phyloP scores from a whole-genome alignment of 2,329 filamentous ascomycete genomes.

The Didymella arachidicola region DNA sequence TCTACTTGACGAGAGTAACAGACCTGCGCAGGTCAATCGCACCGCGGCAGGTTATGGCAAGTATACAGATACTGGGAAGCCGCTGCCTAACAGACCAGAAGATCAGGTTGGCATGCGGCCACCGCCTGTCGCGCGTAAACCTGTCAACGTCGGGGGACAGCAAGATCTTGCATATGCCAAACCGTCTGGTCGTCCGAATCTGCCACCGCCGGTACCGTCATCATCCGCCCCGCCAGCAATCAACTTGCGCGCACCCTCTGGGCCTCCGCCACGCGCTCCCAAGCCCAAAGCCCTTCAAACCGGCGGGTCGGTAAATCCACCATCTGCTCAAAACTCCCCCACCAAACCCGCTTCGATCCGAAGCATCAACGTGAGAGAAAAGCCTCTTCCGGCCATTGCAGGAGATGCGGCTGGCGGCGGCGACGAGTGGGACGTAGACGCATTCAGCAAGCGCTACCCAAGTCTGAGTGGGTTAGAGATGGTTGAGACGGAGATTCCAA shows the following conservation, averaged over 20 bases:
- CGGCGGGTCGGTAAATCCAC: conserved; percentile 43
- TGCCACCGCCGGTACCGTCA: conserved; percentile 35
- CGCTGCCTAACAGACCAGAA: conserved; percentile 41
- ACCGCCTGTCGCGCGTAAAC: conserved; percentile 56
- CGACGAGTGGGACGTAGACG: conserved; percentile 66
- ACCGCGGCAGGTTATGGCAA: conserved; percentile 91
- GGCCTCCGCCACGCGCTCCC: conserved; percentile 60
- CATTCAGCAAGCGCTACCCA: conserved; percentile 87
- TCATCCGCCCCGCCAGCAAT: conserved; percentile 46
- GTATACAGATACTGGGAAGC: conserved; percentile 67
- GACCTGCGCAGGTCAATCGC: conserved; percentile 63
- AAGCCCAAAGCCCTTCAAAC: conserved; percentile 68
- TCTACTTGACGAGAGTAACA: conserved; percentile 75
- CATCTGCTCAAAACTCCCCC: conserved; percentile 21
- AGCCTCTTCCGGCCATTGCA: conserved; percentile 27
- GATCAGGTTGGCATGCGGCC: conserved; percentile 35
- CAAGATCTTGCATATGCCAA: conserved; percentile 43
- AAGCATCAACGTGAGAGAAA: conserved; percentile 26
- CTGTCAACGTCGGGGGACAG: conserved; percentile 46
- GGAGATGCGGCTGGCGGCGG: conserved; percentile 15
- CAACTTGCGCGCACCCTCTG: conserved; percentile 41
- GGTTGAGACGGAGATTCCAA: conserved; percentile 72
- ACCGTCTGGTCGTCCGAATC: conserved; percentile 34
- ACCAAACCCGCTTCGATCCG: conserved; percentile 18
- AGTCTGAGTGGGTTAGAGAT: conserved; percentile 86